These are phyloP conservation scores for Cyberlindnera veronae DNA, from an alignment of 805 yeast species.

Conservation along the genomic window DNA sequence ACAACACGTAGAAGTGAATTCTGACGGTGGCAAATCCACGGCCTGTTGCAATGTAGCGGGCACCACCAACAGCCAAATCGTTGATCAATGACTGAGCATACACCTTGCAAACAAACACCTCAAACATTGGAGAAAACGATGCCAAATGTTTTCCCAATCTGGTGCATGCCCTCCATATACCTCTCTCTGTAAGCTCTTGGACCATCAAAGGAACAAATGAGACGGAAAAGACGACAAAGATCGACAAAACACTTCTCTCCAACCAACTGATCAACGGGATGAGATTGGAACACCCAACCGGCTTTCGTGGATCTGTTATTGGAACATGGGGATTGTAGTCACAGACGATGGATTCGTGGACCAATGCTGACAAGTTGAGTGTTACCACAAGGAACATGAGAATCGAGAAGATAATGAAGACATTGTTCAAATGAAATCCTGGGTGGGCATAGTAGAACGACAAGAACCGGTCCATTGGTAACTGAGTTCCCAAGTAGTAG, in stretches of 20 bases:
- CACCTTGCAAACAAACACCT: constrained; percentile 73
- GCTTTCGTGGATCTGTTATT: constrained; percentile 56
- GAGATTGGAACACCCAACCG: constrained; percentile 69
- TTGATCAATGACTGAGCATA: constrained; percentile 67
- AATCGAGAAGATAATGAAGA: constrained; percentile 66
- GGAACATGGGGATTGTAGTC: constrained; percentile 55
- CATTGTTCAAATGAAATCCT: constrained; percentile 79
- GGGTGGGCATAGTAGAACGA: constrained; percentile 85
- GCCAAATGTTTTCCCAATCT: constrained; percentile 63
- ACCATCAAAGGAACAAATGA: constrained; percentile 74
- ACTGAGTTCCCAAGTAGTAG: constrained; percentile 70
- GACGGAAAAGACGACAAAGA: constrained; percentile 68
- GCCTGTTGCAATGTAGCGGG: constrained; percentile 78
- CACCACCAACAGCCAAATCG: constrained; percentile 75
- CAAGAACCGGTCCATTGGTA: constrained; percentile 73
- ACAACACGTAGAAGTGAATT: constrained; percentile 59
- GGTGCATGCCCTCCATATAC: constrained; percentile 63
- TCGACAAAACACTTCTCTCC: constrained; percentile 67
- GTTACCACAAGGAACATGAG: constrained; percentile 57
- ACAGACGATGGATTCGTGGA: constrained; percentile 60
- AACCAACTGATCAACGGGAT: constrained; percentile 74
- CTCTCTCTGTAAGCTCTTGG: constrained; percentile 75
- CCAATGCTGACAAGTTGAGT: constrained; percentile 59
- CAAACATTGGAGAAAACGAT: constrained; percentile 75
- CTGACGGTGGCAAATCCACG: constrained; percentile 79